Evolutionary conservation across 1,139 yeast species (phyloP).

Genomic region (Yamadazyma atlantica): DNA sequence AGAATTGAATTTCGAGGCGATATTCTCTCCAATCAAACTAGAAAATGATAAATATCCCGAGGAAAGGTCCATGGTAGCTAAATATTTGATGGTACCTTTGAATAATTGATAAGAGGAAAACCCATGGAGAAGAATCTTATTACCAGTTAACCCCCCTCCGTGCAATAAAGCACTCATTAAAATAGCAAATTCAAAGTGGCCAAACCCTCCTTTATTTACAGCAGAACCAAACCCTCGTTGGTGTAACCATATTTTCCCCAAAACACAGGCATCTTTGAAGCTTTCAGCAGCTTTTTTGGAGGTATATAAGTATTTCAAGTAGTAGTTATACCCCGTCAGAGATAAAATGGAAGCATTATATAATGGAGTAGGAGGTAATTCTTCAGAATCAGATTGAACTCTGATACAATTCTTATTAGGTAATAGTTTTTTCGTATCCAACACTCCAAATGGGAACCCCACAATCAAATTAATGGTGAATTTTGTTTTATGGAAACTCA

Average conservation of each 20-base stretch:
- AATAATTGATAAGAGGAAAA: conserved; percentile 91
- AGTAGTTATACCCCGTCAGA: conserved; percentile 65
- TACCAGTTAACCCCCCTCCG: conserved; percentile 81
- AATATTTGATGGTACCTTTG: conserved; percentile 78
- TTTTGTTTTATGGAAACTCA: conserved; percentile 64
- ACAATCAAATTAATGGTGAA: conserved; percentile 70
- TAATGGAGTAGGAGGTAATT: conserved; percentile 73
- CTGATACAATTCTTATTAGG: conserved; percentile 82
- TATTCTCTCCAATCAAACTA: conserved; percentile 52
- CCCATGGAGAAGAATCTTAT: conserved; percentile 76
- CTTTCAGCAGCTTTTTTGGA: conserved; percentile 75
- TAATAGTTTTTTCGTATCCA: conserved; percentile 72
- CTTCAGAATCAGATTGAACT: conserved; percentile 51
- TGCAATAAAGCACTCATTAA: conserved; percentile 77
- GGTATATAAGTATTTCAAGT: conserved; percentile 72
- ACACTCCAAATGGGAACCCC: conserved; percentile 68
- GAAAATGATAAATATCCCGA: conserved; percentile 68
- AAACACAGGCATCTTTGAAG: conserved; percentile 83
- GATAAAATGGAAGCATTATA: conserved; percentile 81
- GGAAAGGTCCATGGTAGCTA: conserved; percentile 74
- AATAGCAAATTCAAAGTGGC: conserved; percentile 85
- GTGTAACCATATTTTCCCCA: conserved; percentile 86
- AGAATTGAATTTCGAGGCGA: conserved; percentile 48
- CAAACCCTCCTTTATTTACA: conserved; percentile 75
- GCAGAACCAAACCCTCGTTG: conserved; percentile 80